A percentile compares a stretch with the other conserved stretches of the same genome.
Conservation (phyloP, 2,329 filamentous ascomycete species). For the Fusarium armeniacum region DNA sequence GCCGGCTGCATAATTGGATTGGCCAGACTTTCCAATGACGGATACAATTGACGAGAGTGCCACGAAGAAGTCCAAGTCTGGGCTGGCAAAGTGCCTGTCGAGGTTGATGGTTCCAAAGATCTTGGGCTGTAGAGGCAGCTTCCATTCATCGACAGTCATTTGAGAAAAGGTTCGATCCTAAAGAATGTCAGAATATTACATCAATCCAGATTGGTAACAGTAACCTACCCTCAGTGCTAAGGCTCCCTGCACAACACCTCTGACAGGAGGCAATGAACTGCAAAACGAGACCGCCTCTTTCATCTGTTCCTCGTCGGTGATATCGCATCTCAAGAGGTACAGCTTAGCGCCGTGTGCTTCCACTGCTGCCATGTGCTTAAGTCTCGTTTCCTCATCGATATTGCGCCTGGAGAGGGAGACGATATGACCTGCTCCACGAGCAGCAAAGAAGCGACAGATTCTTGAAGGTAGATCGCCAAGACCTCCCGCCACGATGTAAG, state of each 20-base stretch:
- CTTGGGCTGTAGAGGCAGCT: conserved; percentile 10
- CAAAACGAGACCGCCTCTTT: neutral
- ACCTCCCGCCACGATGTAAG: conserved; percentile 8
- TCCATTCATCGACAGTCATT: conserved; percentile 18
- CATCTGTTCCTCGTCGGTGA: conserved; percentile 9
- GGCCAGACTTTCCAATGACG: conserved; percentile 19
- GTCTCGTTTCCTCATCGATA: conserved; percentile 11
- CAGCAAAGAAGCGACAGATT: conserved; percentile 12
- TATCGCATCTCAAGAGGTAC: conserved; percentile 9
- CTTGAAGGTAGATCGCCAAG: conserved; percentile 9
- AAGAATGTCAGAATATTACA: neutral
- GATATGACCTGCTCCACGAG: conserved; percentile 17
- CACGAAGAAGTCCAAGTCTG: conserved; percentile 7
- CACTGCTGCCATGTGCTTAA: neutral
- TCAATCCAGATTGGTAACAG: rapidly evolving
- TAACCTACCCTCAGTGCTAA: conserved; percentile 2
- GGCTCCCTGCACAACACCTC: conserved; percentile 15
- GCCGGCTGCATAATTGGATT: conserved; percentile 14
- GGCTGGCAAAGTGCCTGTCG: conserved; percentile 5
- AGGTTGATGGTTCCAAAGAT: conserved; percentile 18
- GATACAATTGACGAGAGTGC: conserved; percentile 14
- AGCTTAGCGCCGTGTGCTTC: conserved; percentile 1
- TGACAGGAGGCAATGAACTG: neutral
- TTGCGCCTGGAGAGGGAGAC: conserved; percentile 12
- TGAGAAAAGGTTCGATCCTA: conserved; percentile 18